Base-by-base conservation (phyloP, 1,284 basidiomycete species). In the Clitocybe nebularis region DNA sequence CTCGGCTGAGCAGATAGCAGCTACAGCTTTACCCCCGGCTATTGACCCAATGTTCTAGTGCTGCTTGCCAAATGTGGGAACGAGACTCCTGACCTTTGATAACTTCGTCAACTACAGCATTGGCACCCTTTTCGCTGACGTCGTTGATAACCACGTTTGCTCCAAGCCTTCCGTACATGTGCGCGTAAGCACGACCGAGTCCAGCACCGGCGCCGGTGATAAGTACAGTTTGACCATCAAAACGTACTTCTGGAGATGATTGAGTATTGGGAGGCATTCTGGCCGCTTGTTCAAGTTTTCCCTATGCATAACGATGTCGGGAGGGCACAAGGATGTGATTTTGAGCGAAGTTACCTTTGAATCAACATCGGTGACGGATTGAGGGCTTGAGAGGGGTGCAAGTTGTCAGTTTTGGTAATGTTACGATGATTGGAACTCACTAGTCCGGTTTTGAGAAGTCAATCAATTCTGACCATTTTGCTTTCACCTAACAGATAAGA, bases 71-170 rank as follows among this genome's bases (percentile, higher is more conserved):
- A 8, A 11, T 19, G 36, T 14, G 10, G 14, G 22, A 23, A 53
- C 70, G 44, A n/a, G n/a, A n/a, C n/a, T n/a, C n/a, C n/a, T n/a
- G 44, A 85, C 89, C 79, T 64, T 84, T 80, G 51, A 80, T 77
- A 54, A 98, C 81, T 64, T 98, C 94, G 22, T 87, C 78, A 17
- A 93, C 93, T 4, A 99, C 94, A 9, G 78, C 69, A 29, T 81
- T 77, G 7, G 93, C 93, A 16, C 79, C 84, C 56, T 90, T 89
- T 59, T 89, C 86, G 59, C 76, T 90, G 44, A 99, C 86, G 61
- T 99, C 96, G 64, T 99, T 99, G 47, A 99, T 82, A 30, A 99
- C 90, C 24, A 99, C 90, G 58, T 97, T 98, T 16, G 93, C 95
- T 22, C 96, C 96, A 3, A 94, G 78, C 48, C 79, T 82, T 30